Evolutionary conservation across 495 filamentous ascomycete genomes (phyloP), one percentile per base, ranked within the genome.

Genomic region (Echria macrotheca): DNA sequence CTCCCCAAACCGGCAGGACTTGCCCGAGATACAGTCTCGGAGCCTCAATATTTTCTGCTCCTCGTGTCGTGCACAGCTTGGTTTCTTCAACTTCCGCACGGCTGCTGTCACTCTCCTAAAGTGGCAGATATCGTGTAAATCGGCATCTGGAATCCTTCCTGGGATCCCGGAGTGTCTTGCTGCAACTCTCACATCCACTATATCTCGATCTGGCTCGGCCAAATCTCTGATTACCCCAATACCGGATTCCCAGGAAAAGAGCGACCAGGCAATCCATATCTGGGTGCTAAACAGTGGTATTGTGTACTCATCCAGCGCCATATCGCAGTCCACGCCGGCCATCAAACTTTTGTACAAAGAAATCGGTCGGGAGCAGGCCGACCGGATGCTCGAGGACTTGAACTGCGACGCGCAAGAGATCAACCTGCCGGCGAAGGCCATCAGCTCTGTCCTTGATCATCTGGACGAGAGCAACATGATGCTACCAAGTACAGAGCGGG

Each of bases 221-320:
- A 73, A 74, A 51, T 73, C 71, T 1, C 60, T 76, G 23, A 54
- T 75, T 1, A 59, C 67, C 11, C 73, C 75, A 0, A 66, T 74
- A 14, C 45, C 41, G 12, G 39, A 33, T 5, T 4, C n/a, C n/a
- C 6, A 23, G 15, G 41, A 43, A n/a, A 44, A 19, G 21, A 49
- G 12, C n/a, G 49, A 54, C 26, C 28, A 55, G 23, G 56, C 70
- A 19, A 55, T 75, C 24, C 66, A 79, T 38, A 50, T 79, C 9
- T 91, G 87, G 87, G 72, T 86, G 9, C 84, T 91, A 53, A 89
- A 84, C 48, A 76, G 77, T 15, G 74, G 84, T 53, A 74, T 89
- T 19, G 66, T 71, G 6, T 91, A 85, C 54, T 79, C 74, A 14
- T 74, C 77, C 0, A 18, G 68, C 70, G 40, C 41, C 1, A 7